These are phyloP conservation scores for Dacryopinax spathularia DNA, from an alignment of 768 basidiomycete species.

Conservation along the genomic window DNA sequence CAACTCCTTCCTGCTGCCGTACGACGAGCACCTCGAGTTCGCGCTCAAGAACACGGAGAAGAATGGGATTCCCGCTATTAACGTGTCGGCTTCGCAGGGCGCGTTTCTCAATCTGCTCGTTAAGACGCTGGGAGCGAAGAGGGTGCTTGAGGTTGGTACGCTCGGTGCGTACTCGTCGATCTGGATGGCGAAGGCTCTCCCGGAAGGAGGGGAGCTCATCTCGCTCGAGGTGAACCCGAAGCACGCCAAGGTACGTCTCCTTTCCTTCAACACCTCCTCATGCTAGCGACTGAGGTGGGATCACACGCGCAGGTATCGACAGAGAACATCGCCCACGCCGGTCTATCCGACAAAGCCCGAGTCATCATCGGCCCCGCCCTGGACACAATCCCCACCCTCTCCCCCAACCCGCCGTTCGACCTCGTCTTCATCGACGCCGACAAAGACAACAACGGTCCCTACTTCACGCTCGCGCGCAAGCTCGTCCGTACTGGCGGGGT, in stretches of 20 bases:
- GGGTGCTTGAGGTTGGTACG: constrained; percentile 51
- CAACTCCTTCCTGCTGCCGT: constrained; percentile 37
- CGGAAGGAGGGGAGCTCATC: constrained; percentile 22
- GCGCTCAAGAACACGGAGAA: constrained; percentile 29
- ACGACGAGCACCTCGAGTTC: constrained; percentile 32
- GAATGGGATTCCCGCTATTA: constrained; percentile 33
- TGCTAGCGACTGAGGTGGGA: background rate
- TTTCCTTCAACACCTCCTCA: background rate
- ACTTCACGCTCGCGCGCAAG: constrained; percentile 48
- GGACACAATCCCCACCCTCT: constrained; percentile 36
- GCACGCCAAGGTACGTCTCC: constrained; percentile 19
- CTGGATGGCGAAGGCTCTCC: constrained; percentile 22
- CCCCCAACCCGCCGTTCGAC: constrained; percentile 42
- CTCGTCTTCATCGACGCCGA: constrained; percentile 62
- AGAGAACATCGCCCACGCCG: constrained; percentile 43
- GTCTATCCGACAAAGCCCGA: constrained; percentile 35
- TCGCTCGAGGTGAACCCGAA: constrained; percentile 21
- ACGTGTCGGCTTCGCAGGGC: constrained; percentile 30
- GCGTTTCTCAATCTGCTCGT: constrained; percentile 43
- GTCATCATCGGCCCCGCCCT: constrained; percentile 38
- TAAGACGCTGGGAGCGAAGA: constrained; percentile 38
- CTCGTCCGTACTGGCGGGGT: constrained; percentile 45
- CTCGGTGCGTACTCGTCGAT: constrained; percentile 37
- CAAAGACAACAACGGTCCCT: constrained; percentile 40
- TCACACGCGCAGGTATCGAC: constrained; percentile 34